Evolutionary conservation across 257 asterid genomes (phyloP), one percentile per base, ranked within the genome.

Genomic region (Lithospermum erythrorhizon): DNA sequence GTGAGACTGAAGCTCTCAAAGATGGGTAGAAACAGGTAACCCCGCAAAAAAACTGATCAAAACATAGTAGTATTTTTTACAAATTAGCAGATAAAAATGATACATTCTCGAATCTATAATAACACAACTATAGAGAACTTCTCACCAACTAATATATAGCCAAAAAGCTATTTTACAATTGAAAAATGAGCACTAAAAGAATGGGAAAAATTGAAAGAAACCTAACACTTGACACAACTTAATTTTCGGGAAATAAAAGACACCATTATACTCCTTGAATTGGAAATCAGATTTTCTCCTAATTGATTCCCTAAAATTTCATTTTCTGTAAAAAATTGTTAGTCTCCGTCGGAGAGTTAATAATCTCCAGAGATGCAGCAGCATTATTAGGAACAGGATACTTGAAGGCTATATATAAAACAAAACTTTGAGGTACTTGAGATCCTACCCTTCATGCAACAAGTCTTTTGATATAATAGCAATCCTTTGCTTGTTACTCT

Each of bases 401-500:
- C 58, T 21, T 60, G 20, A 27, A 60, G 49, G 49, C 49, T 13
- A 1, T 9, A 9, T 41, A 30, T 24, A 62, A 17, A 48, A 32
- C 18, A 53, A 24, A 29, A 24, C 48, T 51, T 27, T 48, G 17
- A 6, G 21, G 7, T 20, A 23, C n/a, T 19, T 18, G 56, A 10
- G 21, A 65, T 35, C 58, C 68, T 70, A 79, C 54, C 77, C 78
- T 61, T 75, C 73, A 3, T 72, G 84, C 62, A 67, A 73, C 22
- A 74, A 79, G 58, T 75, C 81, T 70, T 79, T 88, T 10, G 98
- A 73, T 76, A 82, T 81, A 77, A 91, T 69, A 32, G 89, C 95
- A 20, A 86, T 84, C 76, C 95, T 79, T 80, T 88, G 97, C 78
- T 91, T 91, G 22, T 81, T 72, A 68, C 98, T 86, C 66, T 91